These are phyloP conservation scores for Athelia sp. DNA, from an alignment of 1,284 basidiomycete genomes.

Conservation along the genomic window DNA sequence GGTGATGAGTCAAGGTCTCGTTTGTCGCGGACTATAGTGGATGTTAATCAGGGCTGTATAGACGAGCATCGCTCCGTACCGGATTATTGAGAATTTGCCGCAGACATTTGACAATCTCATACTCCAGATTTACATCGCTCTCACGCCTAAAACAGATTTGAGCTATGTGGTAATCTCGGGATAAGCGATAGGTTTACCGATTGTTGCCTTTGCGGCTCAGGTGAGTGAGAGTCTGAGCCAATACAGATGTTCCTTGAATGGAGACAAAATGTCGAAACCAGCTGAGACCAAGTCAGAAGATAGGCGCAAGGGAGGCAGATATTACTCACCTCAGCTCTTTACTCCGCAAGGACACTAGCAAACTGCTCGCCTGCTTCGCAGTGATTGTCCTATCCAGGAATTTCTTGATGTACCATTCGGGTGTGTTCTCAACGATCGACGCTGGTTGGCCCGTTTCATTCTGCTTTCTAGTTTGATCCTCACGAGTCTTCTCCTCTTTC, in stretches of 20 bases:
- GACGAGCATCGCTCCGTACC: conserved; percentile 35
- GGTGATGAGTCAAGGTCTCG: conserved; percentile 76
- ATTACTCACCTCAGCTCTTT: conserved; percentile 68
- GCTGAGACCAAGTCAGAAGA: conserved; percentile 30
- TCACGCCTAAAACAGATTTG: conserved; percentile 42
- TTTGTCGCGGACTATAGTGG: conserved; percentile 58
- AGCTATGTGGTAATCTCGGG: background rate
- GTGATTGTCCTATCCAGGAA: conserved; percentile 87
- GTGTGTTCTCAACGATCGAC: conserved; percentile 56
- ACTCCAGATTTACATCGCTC: conserved; percentile 72
- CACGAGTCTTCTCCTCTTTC: conserved; percentile 62
- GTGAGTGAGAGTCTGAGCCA: conserved; percentile 76
- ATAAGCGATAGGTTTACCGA: conserved; percentile 35
- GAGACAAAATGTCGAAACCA: conserved; percentile 81
- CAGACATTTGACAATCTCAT: conserved; percentile 88
- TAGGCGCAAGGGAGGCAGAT: conserved; percentile 9
- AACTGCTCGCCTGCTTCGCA: conserved; percentile 71
- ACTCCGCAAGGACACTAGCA: conserved; percentile 80
- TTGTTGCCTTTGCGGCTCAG: conserved; percentile 65
- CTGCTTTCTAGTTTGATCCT: conserved; percentile 57
- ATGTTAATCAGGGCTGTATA: conserved; percentile 6
- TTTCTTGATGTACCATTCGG: conserved; percentile 87
- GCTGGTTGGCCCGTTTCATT: conserved; percentile 48
- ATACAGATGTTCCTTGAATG: conserved; percentile 80
- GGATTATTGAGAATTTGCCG: conserved; percentile 79